Base-by-base conservation (phyloP, 2,329 filamentous ascomycete species). In the Cordyceps cateniannulata region DNA sequence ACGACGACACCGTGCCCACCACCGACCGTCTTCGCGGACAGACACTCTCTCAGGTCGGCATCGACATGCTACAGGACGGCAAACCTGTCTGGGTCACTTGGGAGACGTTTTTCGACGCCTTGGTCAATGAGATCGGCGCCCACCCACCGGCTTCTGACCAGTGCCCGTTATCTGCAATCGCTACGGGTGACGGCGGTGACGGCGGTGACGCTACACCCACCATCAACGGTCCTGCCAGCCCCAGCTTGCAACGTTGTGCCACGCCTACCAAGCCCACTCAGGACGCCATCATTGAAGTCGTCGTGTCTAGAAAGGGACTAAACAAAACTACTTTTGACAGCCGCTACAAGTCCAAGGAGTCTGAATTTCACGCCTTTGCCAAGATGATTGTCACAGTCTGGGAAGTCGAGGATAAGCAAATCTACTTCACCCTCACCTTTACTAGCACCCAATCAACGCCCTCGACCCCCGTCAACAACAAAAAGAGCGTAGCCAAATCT, bases 361-460 rank as follows among this genome's bases (percentile, higher is more conserved):
- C 70, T 7, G 72, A 75, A 24, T 72, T 71, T 54, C 77, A 77
- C 66, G 72, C 84, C 0, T 83, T 84, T 64, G 86, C 89, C 24
- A 88, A 87, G 65, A 90, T 92, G 86, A 90, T 91, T 51, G 84
- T 92, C 24, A 89, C 86, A 0, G 82, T 90, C 7, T 93, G 88
- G 86, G 81, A 84, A 62, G 77, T 83, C n/a, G 83, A 88, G 44
- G 84, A 89, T 47, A 79, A 81, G 22, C 82, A 86, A 65, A 84
- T 81, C 10, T 91, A 87, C 71, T 92, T 86, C 69, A 91, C 87
- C 1, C 75, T 92, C 62, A 90, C 88, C 0, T 92, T 93, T 63
- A 92, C 88, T 12, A 85, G 81, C 63, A 81, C 83, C 14, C 76
- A 80, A 20, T 76, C 77, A 0, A 69, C 71, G 0, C 60, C 71